Conservation (phyloP, 768 basidiomycete genomes). For the Dictyophora rubrovolvata region DNA sequence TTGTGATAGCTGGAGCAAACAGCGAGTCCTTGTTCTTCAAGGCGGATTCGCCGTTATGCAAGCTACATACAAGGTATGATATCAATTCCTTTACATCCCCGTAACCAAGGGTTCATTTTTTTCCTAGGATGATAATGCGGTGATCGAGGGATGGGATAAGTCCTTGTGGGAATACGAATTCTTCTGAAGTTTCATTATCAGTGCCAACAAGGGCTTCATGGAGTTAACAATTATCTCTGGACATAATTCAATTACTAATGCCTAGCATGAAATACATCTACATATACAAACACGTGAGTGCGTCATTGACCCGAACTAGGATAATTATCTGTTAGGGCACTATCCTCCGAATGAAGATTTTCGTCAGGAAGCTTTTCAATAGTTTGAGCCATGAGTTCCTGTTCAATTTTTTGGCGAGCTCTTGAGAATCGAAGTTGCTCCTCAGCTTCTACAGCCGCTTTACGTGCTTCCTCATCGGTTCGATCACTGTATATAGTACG, state of each 20-base stretch:
- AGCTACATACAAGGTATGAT: constrained; percentile 47
- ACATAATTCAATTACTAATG: neutral
- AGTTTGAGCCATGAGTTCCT: constrained; percentile 1
- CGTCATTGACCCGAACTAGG: neutral
- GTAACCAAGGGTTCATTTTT: neutral
- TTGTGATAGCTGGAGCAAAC: constrained; percentile 30
- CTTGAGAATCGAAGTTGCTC: constrained; percentile 4
- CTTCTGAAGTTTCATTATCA: neutral
- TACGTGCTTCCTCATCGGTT: constrained; percentile 8
- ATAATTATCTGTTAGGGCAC: neutral
- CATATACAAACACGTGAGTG: neutral
- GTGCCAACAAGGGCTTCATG: too few relatives aligned
- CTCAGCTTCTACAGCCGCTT: constrained; percentile 7
- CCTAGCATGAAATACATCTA: neutral
- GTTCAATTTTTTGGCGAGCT: constrained; percentile 6
- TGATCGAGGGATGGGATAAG: constrained; percentile 67
- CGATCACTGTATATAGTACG: constrained; percentile 9
- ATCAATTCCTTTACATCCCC: neutral
- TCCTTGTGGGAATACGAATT: constrained; percentile 9
- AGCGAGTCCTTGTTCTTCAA: constrained; percentile 54
- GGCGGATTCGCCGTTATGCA: constrained; percentile 72
- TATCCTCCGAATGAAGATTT: neutral
- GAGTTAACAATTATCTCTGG: neutral
- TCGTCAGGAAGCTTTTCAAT: neutral
- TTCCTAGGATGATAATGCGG: constrained; percentile 44